These are phyloP conservation scores for Russula sp. DNA, from an alignment of 768 basidiomycete species.

Conservation along the genomic window DNA sequence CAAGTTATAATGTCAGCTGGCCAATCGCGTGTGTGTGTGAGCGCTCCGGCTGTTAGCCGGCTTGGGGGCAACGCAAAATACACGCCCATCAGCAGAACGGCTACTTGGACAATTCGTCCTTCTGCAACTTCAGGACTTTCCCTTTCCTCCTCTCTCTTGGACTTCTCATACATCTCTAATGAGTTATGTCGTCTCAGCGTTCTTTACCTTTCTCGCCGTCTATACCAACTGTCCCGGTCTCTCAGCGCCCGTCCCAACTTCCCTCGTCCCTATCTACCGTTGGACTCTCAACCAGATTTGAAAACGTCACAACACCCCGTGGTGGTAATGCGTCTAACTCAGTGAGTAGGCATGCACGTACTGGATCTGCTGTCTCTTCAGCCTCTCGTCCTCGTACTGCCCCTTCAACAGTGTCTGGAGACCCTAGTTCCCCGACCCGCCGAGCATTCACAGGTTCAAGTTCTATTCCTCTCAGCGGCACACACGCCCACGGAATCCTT, in stretches of 20 bases:
- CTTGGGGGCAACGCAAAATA: background rate
- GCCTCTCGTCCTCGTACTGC: constrained; percentile 13
- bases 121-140: background rate
- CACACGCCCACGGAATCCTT: constrained; percentile 67
- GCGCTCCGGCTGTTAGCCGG: constrained; percentile 3
- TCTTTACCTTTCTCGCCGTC: constrained; percentile 23
- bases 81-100: too few species aligned
- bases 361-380: constrained; percentile 14
- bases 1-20: too few species aligned
- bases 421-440: constrained; percentile 17
- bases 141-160: background rate
- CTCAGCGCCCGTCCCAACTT: constrained; percentile 21
- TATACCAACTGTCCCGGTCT: constrained; percentile 11
- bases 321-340: constrained; percentile 2
- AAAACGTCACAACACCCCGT: constrained; percentile 6
- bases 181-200: constrained; percentile 20
- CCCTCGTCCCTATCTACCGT: constrained; percentile 20
- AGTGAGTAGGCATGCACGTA: constrained; percentile 7
- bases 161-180: background rate
- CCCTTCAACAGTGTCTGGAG: background rate
- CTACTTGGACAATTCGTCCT: too few species aligned
- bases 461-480: constrained; percentile 25
- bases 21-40: background rate
- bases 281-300: constrained; percentile 20
- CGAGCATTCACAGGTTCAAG: constrained; percentile 2